Evolutionary conservation across 1,139 yeast genomes (phyloP).

Genomic region (Sporopachydermia cereana): DNA sequence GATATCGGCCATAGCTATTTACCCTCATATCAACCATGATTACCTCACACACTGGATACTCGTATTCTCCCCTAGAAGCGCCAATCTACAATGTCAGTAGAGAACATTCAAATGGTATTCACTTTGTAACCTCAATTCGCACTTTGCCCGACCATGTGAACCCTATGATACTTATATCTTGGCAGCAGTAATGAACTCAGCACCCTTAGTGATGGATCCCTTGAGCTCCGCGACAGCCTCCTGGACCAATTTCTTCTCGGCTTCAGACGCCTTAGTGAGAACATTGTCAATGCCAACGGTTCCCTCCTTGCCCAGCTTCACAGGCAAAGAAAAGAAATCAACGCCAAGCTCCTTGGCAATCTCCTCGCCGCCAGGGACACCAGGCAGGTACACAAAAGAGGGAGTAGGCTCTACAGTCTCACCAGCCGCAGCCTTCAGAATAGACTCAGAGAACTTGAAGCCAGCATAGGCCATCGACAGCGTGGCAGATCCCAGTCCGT

Average conservation of each 20-base stretch:
- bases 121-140: neutral
- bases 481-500: constrained; percentile 92
- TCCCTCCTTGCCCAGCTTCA: constrained; percentile 83
- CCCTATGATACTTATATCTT: neutral
- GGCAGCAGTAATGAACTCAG: constrained; percentile 32
- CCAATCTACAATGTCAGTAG: neutral
- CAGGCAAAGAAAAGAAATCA: constrained; percentile 89
- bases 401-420: constrained; percentile 40
- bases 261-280: constrained; percentile 71
- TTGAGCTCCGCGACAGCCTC: constrained; percentile 30
- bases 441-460: constrained; percentile 53
- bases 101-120: neutral
- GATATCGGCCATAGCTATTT: too few relatives aligned
- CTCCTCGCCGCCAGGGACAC: constrained; percentile 11
- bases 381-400: constrained; percentile 39
- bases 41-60: too few relatives aligned
- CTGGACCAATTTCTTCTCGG: constrained; percentile 58
- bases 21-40: too few relatives aligned
- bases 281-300: constrained; percentile 66
- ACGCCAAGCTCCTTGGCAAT: constrained; percentile 73
- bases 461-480: constrained; percentile 97
- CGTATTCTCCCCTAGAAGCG: too few relatives aligned
- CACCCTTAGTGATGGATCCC: constrained; percentile 66
- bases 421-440: constrained; percentile 43
- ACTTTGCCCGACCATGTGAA: too few relatives aligned